Evolutionary conservation across 345 rosid species (phyloP).

Genomic region (Salix purpurea): DNA sequence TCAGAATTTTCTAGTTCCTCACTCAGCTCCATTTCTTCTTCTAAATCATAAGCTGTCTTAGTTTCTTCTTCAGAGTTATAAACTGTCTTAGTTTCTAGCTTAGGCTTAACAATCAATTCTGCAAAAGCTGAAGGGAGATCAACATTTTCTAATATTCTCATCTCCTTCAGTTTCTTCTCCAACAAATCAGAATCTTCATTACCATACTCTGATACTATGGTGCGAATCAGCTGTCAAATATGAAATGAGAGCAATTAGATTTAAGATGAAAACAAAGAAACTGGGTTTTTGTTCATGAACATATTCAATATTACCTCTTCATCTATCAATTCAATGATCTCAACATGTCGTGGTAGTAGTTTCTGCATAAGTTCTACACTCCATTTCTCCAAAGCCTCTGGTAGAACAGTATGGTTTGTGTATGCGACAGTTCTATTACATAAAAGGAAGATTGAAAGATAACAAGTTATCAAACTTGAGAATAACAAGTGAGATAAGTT

Average conservation of each 20-base stretch:
- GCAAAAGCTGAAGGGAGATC: conserved; percentile 63
- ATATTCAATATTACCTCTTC: conserved; percentile 51
- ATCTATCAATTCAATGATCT: conserved; percentile 77
- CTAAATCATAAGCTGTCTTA: neutral
- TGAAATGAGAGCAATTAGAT: conserved; percentile 16
- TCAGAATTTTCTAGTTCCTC: conserved; percentile 27
- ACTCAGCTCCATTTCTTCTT: conserved; percentile 15
- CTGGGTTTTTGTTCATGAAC: conserved; percentile 1
- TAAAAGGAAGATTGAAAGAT: conserved; percentile 6
- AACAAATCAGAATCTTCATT: conserved; percentile 45
- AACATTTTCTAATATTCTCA: conserved; percentile 76
- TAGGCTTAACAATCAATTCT: conserved; percentile 53
- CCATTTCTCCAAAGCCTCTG: conserved; percentile 90
- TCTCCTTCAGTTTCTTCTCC: conserved; percentile 56
- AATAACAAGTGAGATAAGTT: neutral
- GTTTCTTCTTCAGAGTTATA: neutral
- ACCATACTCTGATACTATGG: conserved; percentile 63
- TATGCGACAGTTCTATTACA: conserved; percentile 66
- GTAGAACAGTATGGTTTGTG: conserved; percentile 82
- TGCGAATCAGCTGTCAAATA: conserved; percentile 46
- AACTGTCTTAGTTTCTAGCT: conserved; percentile 6
- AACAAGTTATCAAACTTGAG: conserved; percentile 8
- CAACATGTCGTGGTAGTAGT: conserved; percentile 69
- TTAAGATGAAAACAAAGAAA: neutral
- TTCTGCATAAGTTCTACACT: conserved; percentile 76